Evolutionary conservation across 176 grass and related monocot species (phyloP).

Genomic region (Tuctoria greenei): DNA sequence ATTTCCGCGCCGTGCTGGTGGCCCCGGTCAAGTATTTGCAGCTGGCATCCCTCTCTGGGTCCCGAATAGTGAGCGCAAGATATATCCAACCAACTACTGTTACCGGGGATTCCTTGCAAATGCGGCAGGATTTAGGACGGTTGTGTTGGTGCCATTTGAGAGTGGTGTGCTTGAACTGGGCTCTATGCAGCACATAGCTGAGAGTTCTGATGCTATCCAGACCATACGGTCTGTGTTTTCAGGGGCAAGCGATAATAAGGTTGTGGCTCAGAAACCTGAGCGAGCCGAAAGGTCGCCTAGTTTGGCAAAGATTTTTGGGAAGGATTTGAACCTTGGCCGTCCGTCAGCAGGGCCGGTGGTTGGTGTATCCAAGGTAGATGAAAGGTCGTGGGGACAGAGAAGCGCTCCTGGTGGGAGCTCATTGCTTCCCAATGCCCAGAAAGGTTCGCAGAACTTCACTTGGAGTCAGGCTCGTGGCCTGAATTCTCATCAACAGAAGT

Average conservation of each 20-base stretch:
- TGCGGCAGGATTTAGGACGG: constrained; percentile 70
- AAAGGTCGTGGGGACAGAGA: constrained; percentile 65
- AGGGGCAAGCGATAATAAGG: constrained; percentile 32
- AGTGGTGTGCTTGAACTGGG: constrained; percentile 90
- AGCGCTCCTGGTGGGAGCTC: constrained; percentile 40
- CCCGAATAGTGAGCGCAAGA: constrained; percentile 43
- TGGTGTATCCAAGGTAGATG: constrained; percentile 53
- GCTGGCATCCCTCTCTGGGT: constrained; percentile 76
- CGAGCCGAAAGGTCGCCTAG: constrained; percentile 45
- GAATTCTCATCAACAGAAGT: constrained; percentile 68
- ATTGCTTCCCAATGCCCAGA: constrained; percentile 66
- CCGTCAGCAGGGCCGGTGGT: constrained; percentile 25
- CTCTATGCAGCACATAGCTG: constrained; percentile 62
- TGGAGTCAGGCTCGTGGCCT: constrained; percentile 67
- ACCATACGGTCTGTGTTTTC: constrained; percentile 73
- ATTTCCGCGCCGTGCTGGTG: constrained; percentile 68
- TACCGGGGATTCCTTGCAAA: constrained; percentile 76
- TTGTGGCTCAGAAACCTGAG: constrained; percentile 48
- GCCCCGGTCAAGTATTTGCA: constrained; percentile 72
- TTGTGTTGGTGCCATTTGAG: constrained; percentile 84
- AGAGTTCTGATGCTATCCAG: constrained; percentile 61
- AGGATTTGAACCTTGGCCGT: constrained; percentile 85
- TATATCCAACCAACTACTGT: constrained; percentile 74
- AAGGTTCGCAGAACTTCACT: constrained; percentile 67
- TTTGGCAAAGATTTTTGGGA: constrained; percentile 84